Evolutionary conservation across 2,329 filamentous ascomycete genomes (phyloP), one percentile per base, ranked within the genome.

Genomic region (Xylaria sp.): DNA sequence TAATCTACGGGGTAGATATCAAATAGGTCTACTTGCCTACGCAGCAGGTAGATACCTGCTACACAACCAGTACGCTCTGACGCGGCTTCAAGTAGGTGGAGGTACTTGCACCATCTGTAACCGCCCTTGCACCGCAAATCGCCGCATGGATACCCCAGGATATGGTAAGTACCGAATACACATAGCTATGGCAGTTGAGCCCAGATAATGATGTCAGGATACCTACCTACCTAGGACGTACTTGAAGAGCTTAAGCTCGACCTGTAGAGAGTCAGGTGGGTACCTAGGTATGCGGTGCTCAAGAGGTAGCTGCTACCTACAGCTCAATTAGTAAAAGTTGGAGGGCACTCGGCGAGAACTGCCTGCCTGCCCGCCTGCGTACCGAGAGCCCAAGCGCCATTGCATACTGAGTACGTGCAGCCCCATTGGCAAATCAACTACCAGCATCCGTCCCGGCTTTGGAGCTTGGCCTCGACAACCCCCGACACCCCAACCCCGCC

Each of bases 391-490:
- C 64, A 64, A 61, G 64, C 61, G 64, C 63, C 54, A 54, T 55
- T 53, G 61, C 61, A 58, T 58, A 23, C 28, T 21, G 5, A 31
- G 28, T 31, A 31, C 28, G 9, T 31, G 28, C 9, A 31, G 4
- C 23, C 51, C 57, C 59, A 66, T 66, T 64, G 64, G 64, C 61
- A 66, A 66, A 66, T 66, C 64, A 66, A 64, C 50, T 61, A 49
- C 58, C 64, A 38, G 45, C 59, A 54, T 35, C 55, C 49, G 61
- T 64, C 57, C 58, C 64, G 57, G 51, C 50, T 60, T 63, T 66
- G 55, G 64, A 60, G 61, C 59, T 59, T 64, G 61, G 64, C 64
- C 28, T 59, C 17, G 47, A 59, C 46, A 33, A 43, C 46, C 64
- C 28, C 57, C 17, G 47, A 59, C 46, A 33, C 47, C 46, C 45